A percentile compares a stretch with the other conserved stretches of the same genome.
Conservation (phyloP, 2,329 filamentous ascomycete species). For the Magnaporthales sp. region DNA sequence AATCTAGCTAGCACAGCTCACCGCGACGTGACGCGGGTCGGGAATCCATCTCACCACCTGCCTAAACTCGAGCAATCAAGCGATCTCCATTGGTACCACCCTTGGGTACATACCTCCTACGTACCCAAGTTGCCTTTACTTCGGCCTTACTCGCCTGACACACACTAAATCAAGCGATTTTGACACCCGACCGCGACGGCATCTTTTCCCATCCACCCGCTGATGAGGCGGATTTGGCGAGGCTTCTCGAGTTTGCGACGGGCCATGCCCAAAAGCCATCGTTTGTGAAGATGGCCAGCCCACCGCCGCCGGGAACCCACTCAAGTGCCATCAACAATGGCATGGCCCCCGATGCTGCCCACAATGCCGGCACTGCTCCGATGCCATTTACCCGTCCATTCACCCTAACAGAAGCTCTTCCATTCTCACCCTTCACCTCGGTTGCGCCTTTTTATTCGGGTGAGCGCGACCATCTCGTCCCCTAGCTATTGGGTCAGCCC, state of each 20-base stretch:
- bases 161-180: background rate
- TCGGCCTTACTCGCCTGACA: background rate
- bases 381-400: slow-evolving; percentile 35
- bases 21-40: background rate
- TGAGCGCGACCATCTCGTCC: background rate
- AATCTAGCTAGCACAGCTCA: background rate
- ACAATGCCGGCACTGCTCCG: slow-evolving; percentile 6
- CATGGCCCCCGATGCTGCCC: slow-evolving; percentile 8
- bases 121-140: background rate
- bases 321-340: slow-evolving; percentile 22
- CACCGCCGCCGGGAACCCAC: slow-evolving; percentile 12
- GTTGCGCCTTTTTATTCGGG: slow-evolving; percentile 46
- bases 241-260: background rate
- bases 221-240: background rate
- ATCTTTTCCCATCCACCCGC: background rate
- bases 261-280: slow-evolving; percentile 3
- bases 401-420: slow-evolving; percentile 65
- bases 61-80: background rate
- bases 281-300: slow-evolving; percentile 16
- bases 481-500: background rate
- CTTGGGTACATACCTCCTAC: background rate
- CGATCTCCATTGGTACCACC: too few relatives aligned
- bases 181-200: background rate
- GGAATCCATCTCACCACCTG: background rate
- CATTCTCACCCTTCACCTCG: slow-evolving; percentile 75